Percentiles rank a stretch among this genome's conserved stretches.
phyloP scores from a whole-genome alignment of 768 basidiomycete species.

The Amylocystis lapponica region DNA sequence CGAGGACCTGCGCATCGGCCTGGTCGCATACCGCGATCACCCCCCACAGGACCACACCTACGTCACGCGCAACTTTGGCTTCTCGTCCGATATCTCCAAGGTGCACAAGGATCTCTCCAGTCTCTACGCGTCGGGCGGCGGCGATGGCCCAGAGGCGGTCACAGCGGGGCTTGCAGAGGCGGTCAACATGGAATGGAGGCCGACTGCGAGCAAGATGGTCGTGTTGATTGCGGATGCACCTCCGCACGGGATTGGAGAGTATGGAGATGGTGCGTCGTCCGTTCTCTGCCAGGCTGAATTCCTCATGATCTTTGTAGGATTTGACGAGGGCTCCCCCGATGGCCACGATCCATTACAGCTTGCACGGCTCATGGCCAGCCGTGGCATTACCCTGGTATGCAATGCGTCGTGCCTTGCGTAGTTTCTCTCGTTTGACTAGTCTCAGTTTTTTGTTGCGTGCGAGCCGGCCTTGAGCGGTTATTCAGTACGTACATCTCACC shows the following conservation, averaged over 20 bases:
- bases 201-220: constrained; percentile 87
- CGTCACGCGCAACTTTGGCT: constrained; percentile 89
- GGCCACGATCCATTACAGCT: constrained; percentile 86
- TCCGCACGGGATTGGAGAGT: constrained; percentile 95
- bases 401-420: constrained; percentile 1
- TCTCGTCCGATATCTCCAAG: constrained; percentile 85
- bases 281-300: constrained; percentile 7
- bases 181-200: constrained; percentile 87
- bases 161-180: constrained; percentile 89
- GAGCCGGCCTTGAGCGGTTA: constrained; percentile 94
- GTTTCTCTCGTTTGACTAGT: constrained; percentile 4
- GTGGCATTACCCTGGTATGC: constrained; percentile 84
- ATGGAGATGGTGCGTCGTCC: constrained; percentile 77
- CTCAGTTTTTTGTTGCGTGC: constrained; percentile 97
- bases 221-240: constrained; percentile 97
- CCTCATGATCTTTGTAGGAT: constrained; percentile 44
- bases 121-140: constrained; percentile 85
- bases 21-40: constrained; percentile 94
- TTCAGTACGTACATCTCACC: constrained; percentile 47
- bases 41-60: constrained; percentile 97
- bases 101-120: constrained; percentile 80
- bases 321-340: constrained; percentile 92
- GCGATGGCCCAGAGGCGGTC: constrained; percentile 95
- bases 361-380: constrained; percentile 82
- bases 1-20: constrained; percentile 88